Conservation (phyloP, 1,139 yeast genomes). For the Diutina ranongensis region DNA sequence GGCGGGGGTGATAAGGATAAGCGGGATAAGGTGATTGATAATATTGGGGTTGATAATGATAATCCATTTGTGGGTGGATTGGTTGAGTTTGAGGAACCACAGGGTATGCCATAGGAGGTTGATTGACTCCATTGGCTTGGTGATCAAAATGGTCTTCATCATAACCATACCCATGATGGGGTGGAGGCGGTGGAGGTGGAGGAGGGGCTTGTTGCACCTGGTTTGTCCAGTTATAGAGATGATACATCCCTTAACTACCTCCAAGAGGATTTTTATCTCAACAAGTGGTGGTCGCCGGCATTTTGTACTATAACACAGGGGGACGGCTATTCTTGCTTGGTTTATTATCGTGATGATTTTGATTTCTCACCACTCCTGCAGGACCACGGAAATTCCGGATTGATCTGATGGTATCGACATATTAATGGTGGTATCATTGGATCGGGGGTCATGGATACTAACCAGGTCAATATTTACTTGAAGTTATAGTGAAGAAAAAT, state of each 20-base stretch:
- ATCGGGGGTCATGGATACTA: no score
- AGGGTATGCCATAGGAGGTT: background rate
- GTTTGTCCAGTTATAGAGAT: background rate
- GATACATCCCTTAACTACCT: background rate
- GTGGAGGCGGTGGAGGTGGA: background rate
- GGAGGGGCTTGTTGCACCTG: conserved; percentile 3
- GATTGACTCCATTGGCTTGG: background rate
- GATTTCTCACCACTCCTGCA: background rate
- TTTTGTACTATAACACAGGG: conserved; percentile 5
- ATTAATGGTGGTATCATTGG: no score
- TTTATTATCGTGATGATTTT: background rate
- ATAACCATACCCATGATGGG: background rate
- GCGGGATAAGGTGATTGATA: background rate
- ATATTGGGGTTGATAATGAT: background rate
- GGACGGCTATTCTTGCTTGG: conserved; percentile 4
- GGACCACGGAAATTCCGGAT: background rate
- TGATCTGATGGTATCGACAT: no score
- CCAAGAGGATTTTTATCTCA: background rate
- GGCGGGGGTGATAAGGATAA: background rate
- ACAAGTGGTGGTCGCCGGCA: background rate
- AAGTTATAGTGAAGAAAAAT: no score
- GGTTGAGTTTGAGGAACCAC: background rate
- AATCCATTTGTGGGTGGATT: background rate
- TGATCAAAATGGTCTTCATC: background rate
- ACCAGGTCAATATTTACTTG: no score